Evolutionary conservation across 1,139 yeast genomes (phyloP).

Genomic region (Hansenula lynferdii): DNA sequence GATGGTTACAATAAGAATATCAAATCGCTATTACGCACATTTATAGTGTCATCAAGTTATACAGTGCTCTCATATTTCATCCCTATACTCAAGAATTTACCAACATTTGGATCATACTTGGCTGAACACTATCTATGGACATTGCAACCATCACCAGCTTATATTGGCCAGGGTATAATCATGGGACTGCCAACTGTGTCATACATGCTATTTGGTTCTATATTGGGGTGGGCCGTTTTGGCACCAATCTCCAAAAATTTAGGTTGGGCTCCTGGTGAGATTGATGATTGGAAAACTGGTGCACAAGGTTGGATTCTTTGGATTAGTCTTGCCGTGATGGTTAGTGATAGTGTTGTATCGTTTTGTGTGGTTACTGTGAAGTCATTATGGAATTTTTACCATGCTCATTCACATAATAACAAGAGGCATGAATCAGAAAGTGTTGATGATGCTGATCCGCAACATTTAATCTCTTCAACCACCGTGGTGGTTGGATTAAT

Average conservation of each 20-base stretch:
- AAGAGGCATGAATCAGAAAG: not conserved
- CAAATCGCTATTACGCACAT: slow-evolving; percentile 51
- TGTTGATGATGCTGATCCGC: slow-evolving; percentile 26
- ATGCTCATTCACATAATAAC: not conserved
- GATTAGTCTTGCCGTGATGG: slow-evolving; percentile 92
- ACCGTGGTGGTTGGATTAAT: slow-evolving; percentile 58
- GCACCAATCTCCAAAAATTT: slow-evolving; percentile 69
- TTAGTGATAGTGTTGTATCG: slow-evolving; percentile 84
- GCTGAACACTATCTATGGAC: slow-evolving; percentile 76
- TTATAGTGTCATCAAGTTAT: slow-evolving; percentile 63
- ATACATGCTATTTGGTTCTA: slow-evolving; percentile 85
- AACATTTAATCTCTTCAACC: slow-evolving; percentile 46
- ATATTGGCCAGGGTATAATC: slow-evolving; percentile 94
- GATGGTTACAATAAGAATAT: slow-evolving; percentile 53
- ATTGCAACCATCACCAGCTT: slow-evolving; percentile 95
- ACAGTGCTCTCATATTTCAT: slow-evolving; percentile 69
- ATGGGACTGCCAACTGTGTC: slow-evolving; percentile 94
- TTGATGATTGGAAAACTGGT: slow-evolving; percentile 90
- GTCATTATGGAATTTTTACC: slow-evolving; percentile 31
- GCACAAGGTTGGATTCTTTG: slow-evolving; percentile 98
- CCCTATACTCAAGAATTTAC: slow-evolving; percentile 64
- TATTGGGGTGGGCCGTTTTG: slow-evolving; percentile 87
- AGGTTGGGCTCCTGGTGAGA: slow-evolving; percentile 88
- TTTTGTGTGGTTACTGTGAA: slow-evolving; percentile 57
- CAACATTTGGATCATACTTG: slow-evolving; percentile 65